These are phyloP conservation scores for Acer campestre DNA, from an alignment of 345 rosid genomes.

Conservation along the genomic window DNA sequence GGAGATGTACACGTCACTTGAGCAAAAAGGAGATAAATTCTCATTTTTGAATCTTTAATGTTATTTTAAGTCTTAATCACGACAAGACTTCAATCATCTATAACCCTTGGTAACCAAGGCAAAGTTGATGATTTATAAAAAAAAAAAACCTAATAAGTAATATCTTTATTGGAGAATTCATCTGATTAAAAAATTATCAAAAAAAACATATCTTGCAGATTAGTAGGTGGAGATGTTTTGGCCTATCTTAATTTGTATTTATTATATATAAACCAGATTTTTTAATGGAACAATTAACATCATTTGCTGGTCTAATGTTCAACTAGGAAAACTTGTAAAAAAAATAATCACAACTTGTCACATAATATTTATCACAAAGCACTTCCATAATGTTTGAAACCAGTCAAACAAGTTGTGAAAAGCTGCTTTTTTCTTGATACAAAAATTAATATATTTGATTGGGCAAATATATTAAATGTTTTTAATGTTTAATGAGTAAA, in stretches of 20 bases:
- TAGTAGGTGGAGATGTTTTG: not conserved
- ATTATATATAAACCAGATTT: no score
- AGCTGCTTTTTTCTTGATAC: not conserved
- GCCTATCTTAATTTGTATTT: no score
- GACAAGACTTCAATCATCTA: not conserved
- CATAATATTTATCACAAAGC: not conserved
- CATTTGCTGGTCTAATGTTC: not conserved
- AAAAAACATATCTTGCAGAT: not conserved
- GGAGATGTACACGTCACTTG: no score
- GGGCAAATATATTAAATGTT: no score
- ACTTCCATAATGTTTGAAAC: not conserved
- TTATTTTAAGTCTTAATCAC: no score
- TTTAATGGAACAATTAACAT: not conserved
- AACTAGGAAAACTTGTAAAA: not conserved
- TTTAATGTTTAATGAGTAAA: not conserved
- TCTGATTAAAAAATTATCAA: no score
- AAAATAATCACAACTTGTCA: not conserved
- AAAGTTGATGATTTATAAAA: not conserved
- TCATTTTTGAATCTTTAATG: no score
- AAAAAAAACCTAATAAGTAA: no score
- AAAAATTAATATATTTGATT: not conserved
- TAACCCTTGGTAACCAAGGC: not conserved
- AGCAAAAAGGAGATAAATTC: no score
- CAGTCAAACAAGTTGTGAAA: conserved; percentile 18
- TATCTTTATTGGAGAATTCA: no score